Evolutionary conservation across 192 early-diverging fungal genomes (phyloP).

Genomic region (Linnemannia hyalina): DNA sequence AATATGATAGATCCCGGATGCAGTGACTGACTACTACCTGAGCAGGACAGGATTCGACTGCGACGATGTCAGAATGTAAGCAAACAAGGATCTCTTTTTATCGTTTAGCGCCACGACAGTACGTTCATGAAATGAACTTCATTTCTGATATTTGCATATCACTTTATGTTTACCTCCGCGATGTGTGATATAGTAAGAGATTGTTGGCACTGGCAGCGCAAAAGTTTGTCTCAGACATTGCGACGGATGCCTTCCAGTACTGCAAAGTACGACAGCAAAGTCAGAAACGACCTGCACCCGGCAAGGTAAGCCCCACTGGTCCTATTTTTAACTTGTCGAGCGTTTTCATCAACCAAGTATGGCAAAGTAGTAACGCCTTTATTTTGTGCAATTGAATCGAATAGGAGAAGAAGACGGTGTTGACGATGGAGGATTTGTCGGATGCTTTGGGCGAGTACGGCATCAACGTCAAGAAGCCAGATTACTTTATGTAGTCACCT

Average conservation of each 20-base stretch:
- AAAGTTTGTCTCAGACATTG: slow-evolving; percentile 89
- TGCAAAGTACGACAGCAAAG: slow-evolving; percentile 82
- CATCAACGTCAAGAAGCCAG: slow-evolving; percentile 95
- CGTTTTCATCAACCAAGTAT: not conserved
- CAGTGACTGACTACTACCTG: slow-evolving; percentile 94
- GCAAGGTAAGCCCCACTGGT: slow-evolving; percentile 41
- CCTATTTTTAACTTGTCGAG: not conserved
- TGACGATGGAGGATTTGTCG: slow-evolving; percentile 95
- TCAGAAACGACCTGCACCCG: slow-evolving; percentile 53
- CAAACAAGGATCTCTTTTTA: not conserved
- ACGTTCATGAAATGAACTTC: not conserved
- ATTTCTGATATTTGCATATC: not conserved
- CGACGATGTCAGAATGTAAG: slow-evolving; percentile 82
- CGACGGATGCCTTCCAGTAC: slow-evolving; percentile 88
- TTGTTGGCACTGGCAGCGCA: slow-evolving; percentile 86
- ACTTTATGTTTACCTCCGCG: not conserved
- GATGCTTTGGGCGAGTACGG: slow-evolving; percentile 93
- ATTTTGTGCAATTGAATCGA: not conserved
- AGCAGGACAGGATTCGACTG: slow-evolving; percentile 82
- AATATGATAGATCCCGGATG: slow-evolving; percentile 85
- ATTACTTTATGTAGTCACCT: slow-evolving; percentile 72
- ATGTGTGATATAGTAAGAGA: slow-evolving; percentile 67
- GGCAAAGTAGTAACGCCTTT: not conserved
- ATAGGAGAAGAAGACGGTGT: slow-evolving; percentile 86
- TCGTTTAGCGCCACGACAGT: not conserved